phyloP scores from a whole-genome alignment of 352 stramenopile species.

The Hyphochytrium catenoides region DNA sequence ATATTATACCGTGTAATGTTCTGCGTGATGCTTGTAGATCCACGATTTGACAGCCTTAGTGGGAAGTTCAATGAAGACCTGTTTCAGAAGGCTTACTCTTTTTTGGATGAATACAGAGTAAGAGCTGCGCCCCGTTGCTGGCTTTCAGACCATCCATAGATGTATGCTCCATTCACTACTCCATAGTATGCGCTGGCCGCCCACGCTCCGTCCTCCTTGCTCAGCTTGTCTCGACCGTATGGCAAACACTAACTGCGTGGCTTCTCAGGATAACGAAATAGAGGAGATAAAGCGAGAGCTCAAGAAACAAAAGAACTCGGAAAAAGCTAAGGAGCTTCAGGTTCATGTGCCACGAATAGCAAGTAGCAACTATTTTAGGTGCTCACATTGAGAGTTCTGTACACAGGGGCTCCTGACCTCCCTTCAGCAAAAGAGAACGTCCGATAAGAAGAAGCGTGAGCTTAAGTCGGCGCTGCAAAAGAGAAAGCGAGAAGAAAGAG shows the following conservation, averaged over 20 bases:
- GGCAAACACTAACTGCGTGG: no score
- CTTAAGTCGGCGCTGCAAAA: conserved; percentile 19
- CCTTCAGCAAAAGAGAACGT: conserved; percentile 9
- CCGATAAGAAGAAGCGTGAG: conserved; percentile 6
- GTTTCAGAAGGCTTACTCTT: conserved; percentile 61
- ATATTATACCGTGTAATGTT: no score
- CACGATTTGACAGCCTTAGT: conserved; percentile 53
- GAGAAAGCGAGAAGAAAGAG: conserved; percentile 53
- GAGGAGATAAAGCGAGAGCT: conserved; percentile 53
- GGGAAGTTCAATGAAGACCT: conserved; percentile 65
- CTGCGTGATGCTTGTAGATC: no score
- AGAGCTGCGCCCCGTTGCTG: not conserved
- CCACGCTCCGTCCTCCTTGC: no score
- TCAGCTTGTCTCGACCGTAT: no score
- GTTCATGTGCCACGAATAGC: no score
- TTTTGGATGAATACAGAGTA: conserved; percentile 64
- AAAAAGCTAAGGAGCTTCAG: conserved; percentile 6
- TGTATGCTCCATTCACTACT: no score
- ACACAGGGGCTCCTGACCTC: no score
- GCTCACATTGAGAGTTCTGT: no score
- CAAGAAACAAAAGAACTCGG: conserved; percentile 25
- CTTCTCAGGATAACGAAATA: conserved; percentile 40
- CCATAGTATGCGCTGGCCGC: no score
- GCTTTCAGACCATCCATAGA: not conserved
- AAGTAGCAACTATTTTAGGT: no score